These are phyloP conservation scores for Collybiopsis luxurians DNA, from an alignment of 768 basidiomycete species.

Conservation along the genomic window DNA sequence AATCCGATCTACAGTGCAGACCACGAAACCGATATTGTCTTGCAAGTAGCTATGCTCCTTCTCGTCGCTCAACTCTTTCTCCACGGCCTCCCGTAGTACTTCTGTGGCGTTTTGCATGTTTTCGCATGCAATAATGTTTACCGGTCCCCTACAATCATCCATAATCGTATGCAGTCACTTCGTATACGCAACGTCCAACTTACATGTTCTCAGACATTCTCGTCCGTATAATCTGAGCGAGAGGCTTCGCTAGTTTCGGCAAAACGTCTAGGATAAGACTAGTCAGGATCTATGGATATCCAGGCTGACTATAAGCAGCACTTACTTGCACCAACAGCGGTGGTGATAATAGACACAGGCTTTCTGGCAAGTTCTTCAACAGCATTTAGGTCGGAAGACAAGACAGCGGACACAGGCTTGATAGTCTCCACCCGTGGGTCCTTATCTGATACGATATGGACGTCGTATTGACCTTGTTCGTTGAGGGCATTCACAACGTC, in stretches of 20 bases:
- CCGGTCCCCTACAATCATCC: neutral
- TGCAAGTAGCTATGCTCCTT: conserved; percentile 25
- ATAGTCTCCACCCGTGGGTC: conserved; percentile 10
- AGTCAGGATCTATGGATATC: neutral
- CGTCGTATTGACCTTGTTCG: conserved; percentile 22
- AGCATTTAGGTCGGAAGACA: neutral
- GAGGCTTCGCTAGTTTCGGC: conserved; percentile 2
- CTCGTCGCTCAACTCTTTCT: conserved; percentile 21
- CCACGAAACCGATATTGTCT: conserved; percentile 34
- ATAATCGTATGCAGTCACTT: neutral
- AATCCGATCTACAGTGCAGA: conserved; percentile 41
- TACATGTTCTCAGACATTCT: conserved; percentile 5
- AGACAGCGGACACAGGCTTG: conserved; percentile 2
- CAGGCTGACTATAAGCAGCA: neutral
- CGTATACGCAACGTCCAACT: no score
- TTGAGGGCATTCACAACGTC: conserved; percentile 26
- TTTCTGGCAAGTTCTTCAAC: conserved; percentile 1
- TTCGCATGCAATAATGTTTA: conserved; percentile 33
- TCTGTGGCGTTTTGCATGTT: conserved; percentile 35
- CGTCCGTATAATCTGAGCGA: conserved; percentile 6
- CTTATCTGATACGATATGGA: conserved; percentile 26
- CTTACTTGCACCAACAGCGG: conserved; percentile 5
- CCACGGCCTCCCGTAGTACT: conserved; percentile 25
- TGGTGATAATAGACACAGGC: conserved; percentile 8
- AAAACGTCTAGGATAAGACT: neutral